Evolutionary conservation across 257 asterid genomes (phyloP).

Genomic region (Eustoma russellianum): DNA sequence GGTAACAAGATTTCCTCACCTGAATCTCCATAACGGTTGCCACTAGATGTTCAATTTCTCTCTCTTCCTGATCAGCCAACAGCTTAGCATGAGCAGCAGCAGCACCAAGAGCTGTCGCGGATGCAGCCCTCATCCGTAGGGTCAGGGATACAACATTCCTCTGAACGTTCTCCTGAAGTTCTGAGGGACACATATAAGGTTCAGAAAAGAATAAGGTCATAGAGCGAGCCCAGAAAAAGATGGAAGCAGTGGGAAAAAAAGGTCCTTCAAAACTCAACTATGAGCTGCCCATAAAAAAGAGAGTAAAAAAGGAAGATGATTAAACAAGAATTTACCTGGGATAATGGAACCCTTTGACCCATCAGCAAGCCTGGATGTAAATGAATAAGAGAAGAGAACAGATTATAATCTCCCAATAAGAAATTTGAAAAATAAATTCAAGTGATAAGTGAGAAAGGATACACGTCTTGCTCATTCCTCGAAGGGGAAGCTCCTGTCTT

Average conservation of each 20-base stretch:
- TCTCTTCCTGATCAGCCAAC: slow-evolving; percentile 92
- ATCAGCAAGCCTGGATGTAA: slow-evolving; percentile 28
- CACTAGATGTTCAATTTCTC: slow-evolving; percentile 57
- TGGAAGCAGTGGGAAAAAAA: no score
- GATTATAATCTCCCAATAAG: no score
- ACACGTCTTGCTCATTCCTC: slow-evolving; percentile 43
- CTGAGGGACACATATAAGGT: slow-evolving; percentile 22
- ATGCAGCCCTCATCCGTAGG: slow-evolving; percentile 72
- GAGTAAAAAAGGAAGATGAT: neutral
- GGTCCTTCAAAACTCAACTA: no score
- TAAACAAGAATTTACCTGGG: slow-evolving; percentile 40
- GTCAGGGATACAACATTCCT: slow-evolving; percentile 50
- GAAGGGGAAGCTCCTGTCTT: slow-evolving; percentile 35
- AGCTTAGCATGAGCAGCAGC: slow-evolving; percentile 89
- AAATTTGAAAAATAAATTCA: neutral
- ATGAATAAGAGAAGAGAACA: slow-evolving; percentile 27
- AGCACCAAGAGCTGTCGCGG: slow-evolving; percentile 82
- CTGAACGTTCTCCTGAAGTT: no score
- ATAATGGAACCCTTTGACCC: slow-evolving; percentile 25
- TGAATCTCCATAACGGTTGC: slow-evolving; percentile 66
- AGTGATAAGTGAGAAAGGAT: neutral
- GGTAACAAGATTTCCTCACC: slow-evolving; percentile 26
- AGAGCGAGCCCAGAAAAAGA: no score
- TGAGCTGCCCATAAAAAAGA: no score
- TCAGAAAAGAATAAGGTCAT: slow-evolving; percentile 7